These are phyloP conservation scores for Carpinus viminea DNA, from an alignment of 306 rosid species.

Conservation along the genomic window DNA sequence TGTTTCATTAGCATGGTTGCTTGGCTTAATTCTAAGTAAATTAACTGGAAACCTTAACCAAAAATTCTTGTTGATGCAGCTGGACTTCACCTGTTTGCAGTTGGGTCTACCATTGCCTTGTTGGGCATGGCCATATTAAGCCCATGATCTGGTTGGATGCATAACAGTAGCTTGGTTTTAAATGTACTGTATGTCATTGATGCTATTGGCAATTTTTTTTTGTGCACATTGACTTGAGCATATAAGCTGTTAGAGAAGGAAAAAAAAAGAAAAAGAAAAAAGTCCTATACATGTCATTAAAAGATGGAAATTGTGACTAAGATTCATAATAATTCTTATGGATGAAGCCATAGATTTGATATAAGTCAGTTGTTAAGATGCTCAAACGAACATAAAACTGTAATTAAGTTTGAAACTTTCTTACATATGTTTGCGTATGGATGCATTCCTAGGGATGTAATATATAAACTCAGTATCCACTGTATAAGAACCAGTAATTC, in stretches of 20 bases:
- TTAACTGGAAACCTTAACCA: not conserved
- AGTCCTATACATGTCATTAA: not conserved
- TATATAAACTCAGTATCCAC: not conserved
- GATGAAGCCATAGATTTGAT: not conserved
- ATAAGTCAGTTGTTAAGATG: not conserved
- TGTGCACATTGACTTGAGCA: not conserved
- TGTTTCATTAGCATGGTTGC: not conserved
- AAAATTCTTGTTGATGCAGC: not conserved
- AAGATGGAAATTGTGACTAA: not conserved
- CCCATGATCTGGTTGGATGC: not conserved
- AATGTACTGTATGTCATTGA: not conserved
- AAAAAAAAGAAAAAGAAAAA: not conserved
- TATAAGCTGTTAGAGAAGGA: not conserved
- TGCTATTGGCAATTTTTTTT: not conserved
- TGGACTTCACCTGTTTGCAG: not conserved
- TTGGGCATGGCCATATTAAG: not conserved
- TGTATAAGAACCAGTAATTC: not conserved
- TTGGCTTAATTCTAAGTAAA: not conserved
- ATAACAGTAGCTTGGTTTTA: not conserved
- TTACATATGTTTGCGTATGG: not conserved
- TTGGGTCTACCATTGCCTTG: not conserved
- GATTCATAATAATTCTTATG: not conserved
- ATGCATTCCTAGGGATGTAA: conserved; percentile 5
- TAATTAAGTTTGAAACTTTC: not conserved
- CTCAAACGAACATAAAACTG: not conserved